phyloP scores from a whole-genome alignment of 2,329 filamentous ascomycete species.

The Apiospora rasikravindrae region DNA sequence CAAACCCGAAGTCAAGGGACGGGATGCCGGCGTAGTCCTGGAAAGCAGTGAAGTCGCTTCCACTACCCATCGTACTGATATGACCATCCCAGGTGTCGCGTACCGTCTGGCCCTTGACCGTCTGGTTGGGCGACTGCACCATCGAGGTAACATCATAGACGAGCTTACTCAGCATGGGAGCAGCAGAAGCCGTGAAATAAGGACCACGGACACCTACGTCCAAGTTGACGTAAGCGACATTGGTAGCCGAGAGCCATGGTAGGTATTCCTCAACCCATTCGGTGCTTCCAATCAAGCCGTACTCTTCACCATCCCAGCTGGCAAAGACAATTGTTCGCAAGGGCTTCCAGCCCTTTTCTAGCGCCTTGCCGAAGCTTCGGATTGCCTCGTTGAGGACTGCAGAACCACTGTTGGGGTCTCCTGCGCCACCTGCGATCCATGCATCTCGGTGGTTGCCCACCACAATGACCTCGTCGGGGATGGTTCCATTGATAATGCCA shows the following conservation, averaged over 20 bases:
- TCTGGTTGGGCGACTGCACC: constrained; percentile 78
- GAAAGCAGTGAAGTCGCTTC: constrained; percentile 77
- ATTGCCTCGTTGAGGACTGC: constrained; percentile 79
- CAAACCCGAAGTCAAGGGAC: constrained; percentile 68
- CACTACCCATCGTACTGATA: constrained; percentile 72
- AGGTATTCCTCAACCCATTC: constrained; percentile 94
- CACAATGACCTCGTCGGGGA: constrained; percentile 84
- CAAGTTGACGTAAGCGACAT: constrained; percentile 85
- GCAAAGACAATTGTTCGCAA: constrained; percentile 90
- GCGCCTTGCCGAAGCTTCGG: constrained; percentile 72
- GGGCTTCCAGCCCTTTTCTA: constrained; percentile 79
- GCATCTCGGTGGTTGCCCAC: constrained; percentile 93
- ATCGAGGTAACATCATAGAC: constrained; percentile 69
- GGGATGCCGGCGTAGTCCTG: constrained; percentile 74
- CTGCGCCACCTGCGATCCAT: constrained; percentile 84
- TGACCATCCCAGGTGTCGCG: constrained; percentile 68
- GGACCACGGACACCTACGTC: constrained; percentile 75
- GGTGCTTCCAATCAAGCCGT: constrained; percentile 83
- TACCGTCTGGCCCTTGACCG: constrained; percentile 70
- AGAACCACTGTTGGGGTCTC: constrained; percentile 83
- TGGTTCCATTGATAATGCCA: constrained; percentile 86
- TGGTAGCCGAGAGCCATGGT: constrained; percentile 75
- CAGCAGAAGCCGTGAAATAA: constrained; percentile 67
- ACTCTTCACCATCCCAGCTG: constrained; percentile 83
- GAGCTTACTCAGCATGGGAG: constrained; percentile 76